Conservation (phyloP, 768 basidiomycete genomes). For the Omphalotus guepiniiformis region DNA sequence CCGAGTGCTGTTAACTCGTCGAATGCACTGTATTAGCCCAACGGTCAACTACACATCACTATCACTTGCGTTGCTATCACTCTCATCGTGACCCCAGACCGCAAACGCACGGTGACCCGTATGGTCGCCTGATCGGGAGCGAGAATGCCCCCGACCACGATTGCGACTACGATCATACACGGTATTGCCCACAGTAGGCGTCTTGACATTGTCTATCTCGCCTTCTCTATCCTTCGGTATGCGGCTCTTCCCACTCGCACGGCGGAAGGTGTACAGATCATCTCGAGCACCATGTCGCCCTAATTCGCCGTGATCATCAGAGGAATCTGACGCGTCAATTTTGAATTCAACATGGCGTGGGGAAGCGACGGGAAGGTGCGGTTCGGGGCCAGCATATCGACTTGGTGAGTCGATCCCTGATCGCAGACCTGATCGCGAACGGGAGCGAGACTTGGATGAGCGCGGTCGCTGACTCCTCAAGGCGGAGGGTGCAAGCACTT, state of each 20-base stretch:
- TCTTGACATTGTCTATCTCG: conserved; percentile 51
- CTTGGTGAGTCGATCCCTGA: conserved; percentile 66
- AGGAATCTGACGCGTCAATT: conserved; percentile 22
- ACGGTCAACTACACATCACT: conserved; percentile 36
- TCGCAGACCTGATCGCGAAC: conserved; percentile 35
- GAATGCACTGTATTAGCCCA: background rate
- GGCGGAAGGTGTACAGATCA: conserved; percentile 38
- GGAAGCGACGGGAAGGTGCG: conserved; percentile 41
- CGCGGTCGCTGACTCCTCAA: conserved; percentile 29
- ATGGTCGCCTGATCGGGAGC: conserved; percentile 36
- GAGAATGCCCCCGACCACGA: conserved; percentile 29
- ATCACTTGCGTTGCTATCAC: conserved; percentile 80
- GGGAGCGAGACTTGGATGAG: conserved; percentile 41
- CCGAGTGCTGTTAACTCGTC: no score
- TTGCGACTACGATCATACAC: conserved; percentile 18
- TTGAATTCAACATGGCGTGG: conserved; percentile 52
- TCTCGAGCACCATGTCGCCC: conserved; percentile 49
- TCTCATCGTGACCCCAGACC: conserved; percentile 86
- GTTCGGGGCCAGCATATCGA: conserved; percentile 50
- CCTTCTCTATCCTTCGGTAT: conserved; percentile 59
- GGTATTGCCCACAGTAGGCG: conserved; percentile 51
- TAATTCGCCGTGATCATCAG: conserved; percentile 29
- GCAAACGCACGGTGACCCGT: conserved; percentile 63
- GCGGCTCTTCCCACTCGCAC: conserved; percentile 44
- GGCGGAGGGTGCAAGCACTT: conserved; percentile 25